Percentiles rank a stretch among this genome's conserved stretches.
Evolutionary conservation across 164 flowering plant genomes (phyloP).

Genomic region (Berberis vulgaris): DNA sequence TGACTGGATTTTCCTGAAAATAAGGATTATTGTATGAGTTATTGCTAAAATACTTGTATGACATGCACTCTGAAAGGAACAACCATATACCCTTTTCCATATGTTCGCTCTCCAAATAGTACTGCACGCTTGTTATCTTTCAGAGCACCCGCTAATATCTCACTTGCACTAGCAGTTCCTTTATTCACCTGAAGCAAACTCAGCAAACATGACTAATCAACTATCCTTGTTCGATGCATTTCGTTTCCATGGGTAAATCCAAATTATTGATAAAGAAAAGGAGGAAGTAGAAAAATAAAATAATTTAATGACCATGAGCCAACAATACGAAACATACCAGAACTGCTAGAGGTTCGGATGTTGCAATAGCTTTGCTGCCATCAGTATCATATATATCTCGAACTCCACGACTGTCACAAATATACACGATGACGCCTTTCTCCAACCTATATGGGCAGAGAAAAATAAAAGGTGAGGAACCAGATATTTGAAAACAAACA

Average conservation of each 20-base stretch:
- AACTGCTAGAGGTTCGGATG: constrained; percentile 87
- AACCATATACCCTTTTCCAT: constrained; percentile 80
- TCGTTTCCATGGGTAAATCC: too few relatives aligned
- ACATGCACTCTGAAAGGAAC: not conserved
- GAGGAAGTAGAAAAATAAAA: not conserved
- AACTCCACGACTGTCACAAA: constrained; percentile 89
- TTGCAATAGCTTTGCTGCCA: constrained; percentile 73
- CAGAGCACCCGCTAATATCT: constrained; percentile 93
- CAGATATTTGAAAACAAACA: not conserved
- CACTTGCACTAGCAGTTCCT: constrained; percentile 99
- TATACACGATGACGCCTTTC: constrained; percentile 93
- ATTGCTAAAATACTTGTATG: not conserved
- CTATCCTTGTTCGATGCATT: not conserved
- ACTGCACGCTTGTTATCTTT: constrained; percentile 97
- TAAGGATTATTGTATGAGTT: not conserved
- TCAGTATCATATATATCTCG: constrained; percentile 95
- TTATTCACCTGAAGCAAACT: constrained; percentile 65
- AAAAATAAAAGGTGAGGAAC: not conserved
- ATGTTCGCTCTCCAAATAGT: constrained; percentile 87
- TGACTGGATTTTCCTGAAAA: constrained; percentile 52
- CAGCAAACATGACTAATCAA: not conserved
- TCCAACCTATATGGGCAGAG: constrained; percentile 50
- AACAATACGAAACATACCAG: constrained; percentile 40
- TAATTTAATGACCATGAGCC: not conserved
- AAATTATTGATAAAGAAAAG: too few relatives aligned